Evolutionary conservation across 2,329 filamentous ascomycete species (phyloP), one percentile per base, ranked within the genome.

Genomic region (Xylariaceae sp.): DNA sequence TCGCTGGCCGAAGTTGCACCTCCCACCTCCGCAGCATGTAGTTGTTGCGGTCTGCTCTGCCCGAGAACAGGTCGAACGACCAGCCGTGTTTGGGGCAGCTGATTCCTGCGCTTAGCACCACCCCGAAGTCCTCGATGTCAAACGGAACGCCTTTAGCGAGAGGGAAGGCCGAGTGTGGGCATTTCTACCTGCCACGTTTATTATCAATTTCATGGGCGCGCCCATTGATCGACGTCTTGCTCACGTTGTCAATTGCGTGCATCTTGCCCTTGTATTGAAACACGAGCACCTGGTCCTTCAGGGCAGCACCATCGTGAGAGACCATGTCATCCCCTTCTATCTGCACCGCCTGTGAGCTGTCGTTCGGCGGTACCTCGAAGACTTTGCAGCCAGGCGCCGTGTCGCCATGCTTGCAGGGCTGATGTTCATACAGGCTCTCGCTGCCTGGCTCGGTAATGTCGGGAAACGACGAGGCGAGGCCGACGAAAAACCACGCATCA

Each of bases 71-170:
- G 49, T 85, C 80, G 53, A 84, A 85, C 0, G 77, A 79, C 80
- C 80, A 85, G 4, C 65, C 72, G 40, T 83, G 79, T 39, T 81
- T 81, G 0, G 78, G 77, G 51, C 80, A 85, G 0, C 67, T 70
- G 3, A 85, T 58, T 0, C 78, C 80, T 0, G 75, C 67, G 35
- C 75, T 80, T 5, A 81, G 53, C 4, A 69, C 63, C 3, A 81
- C 59, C 0, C 80, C 80, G 50, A 83, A 85, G 39, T 85, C 80
- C 44, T 85, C 80, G 45, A 85, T 83, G 34, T 85, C 80, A 37
- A 83, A 83, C 0, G 77, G 63, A 0, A 58, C 69, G 0, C 75
- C 78, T 27, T 72, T 66, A 0, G 77, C 81, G 2, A 85, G 64
- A 0, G 80, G 79, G 37, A 72, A 84, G 0, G 77, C 71, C 1